Conservation (phyloP, 2,329 filamentous ascomycete genomes). For the Cladobotryum mycophilum region DNA sequence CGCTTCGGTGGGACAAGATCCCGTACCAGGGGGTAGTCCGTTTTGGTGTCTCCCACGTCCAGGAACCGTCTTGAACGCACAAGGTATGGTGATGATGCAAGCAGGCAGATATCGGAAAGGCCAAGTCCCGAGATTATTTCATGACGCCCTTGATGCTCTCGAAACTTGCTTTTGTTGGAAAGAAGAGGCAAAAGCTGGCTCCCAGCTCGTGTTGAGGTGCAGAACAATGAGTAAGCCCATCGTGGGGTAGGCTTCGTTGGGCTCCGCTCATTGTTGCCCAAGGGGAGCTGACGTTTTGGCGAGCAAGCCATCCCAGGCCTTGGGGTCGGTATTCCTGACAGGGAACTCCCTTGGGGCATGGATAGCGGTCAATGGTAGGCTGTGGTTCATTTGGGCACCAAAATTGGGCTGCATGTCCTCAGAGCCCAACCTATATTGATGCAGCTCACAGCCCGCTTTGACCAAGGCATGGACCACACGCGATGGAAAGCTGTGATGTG, state of each 20-base stretch:
- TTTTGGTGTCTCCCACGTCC: conserved; percentile 1
- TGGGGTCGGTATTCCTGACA: conserved; percentile 1
- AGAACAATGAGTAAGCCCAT: conserved; percentile 6
- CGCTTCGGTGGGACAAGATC: conserved; percentile 11
- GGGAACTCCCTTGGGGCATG: not conserved
- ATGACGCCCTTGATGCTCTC: conserved; percentile 9
- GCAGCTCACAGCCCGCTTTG: conserved; percentile 7
- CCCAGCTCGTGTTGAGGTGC: conserved; percentile 5
- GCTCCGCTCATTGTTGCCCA: conserved; percentile 13
- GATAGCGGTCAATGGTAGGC: conserved; percentile 7
- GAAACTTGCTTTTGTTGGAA: conserved; percentile 8
- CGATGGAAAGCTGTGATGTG: not conserved
- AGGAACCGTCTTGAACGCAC: conserved; percentile 3
- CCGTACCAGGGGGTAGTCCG: conserved; percentile 4
- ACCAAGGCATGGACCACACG: conserved; percentile 8
- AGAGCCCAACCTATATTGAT: conserved; percentile 9
- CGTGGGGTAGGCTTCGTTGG: conserved; percentile 12
- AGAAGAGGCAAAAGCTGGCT: conserved; percentile 4
- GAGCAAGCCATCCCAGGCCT: not conserved
- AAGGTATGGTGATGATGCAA: conserved; percentile 7
- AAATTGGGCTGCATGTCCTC: conserved; percentile 10
- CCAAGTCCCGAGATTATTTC: conserved; percentile 10
- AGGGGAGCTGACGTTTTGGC: conserved; percentile 8
- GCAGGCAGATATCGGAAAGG: conserved; percentile 8
- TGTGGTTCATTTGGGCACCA: conserved; percentile 9